Evolutionary conservation across 441 rosid species (phyloP).

Genomic region (Corymbia calophylla): DNA sequence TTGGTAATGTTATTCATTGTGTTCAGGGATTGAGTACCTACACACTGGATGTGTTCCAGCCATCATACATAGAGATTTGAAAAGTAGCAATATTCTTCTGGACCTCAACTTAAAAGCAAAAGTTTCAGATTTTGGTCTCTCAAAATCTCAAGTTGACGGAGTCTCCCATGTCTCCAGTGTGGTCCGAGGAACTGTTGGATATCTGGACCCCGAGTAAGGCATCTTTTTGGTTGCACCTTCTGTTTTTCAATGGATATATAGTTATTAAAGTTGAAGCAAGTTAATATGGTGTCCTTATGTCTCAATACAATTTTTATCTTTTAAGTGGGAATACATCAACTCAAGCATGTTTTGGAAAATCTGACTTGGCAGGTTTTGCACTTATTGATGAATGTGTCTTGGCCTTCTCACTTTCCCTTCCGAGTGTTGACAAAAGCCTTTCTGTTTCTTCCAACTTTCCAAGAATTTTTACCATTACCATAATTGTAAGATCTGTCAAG

Average conservation of each 20-base stretch:
- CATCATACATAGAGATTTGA: conserved; percentile 88
- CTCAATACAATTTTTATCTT: background rate
- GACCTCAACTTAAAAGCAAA: conserved; percentile 83
- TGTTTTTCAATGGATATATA: background rate
- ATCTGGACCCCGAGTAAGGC: conserved; percentile 94
- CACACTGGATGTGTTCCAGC: conserved; percentile 98
- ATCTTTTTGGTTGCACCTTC: background rate
- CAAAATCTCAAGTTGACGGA: conserved; percentile 82
- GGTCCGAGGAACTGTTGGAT: conserved; percentile 97
- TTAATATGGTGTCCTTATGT: background rate
- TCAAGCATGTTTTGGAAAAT: background rate
- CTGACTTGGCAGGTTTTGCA: background rate
- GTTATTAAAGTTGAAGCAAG: background rate
- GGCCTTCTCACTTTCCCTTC: background rate
- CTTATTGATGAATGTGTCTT: background rate
- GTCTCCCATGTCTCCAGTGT: conserved; percentile 95
- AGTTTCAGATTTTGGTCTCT: conserved; percentile 96
- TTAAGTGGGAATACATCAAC: background rate
- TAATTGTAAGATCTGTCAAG: background rate
- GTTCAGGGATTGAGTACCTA: conserved; percentile 89
- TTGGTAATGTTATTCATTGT: background rate
- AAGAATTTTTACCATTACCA: background rate
- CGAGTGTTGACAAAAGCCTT: background rate
- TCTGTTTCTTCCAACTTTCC: background rate
- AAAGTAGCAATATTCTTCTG: conserved; percentile 94